Percentiles rank a stretch among this genome's conserved stretches.
Evolutionary conservation across 225 moss, liverwort and hornwort species (phyloP).

Genomic region (Bryum argenteum): DNA sequence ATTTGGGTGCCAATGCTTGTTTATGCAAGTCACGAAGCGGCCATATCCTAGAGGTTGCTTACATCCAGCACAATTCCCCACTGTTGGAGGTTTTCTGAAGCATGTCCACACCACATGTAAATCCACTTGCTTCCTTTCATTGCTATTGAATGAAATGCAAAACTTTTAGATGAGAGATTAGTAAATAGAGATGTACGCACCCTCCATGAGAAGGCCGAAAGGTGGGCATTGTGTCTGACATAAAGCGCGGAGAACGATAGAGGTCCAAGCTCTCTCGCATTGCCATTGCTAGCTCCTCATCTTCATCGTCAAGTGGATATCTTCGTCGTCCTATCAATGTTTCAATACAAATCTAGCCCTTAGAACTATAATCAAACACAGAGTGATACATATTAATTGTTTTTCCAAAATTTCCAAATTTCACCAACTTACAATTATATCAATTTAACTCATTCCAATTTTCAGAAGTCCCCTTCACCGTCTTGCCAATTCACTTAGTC

Average conservation of each 20-base stretch:
- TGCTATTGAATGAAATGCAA: not conserved
- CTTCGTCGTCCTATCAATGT: slow-evolving; percentile 35
- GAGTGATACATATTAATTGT: too few species aligned
- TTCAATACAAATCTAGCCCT: not conserved
- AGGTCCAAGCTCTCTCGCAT: slow-evolving; percentile 48
- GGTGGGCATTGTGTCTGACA: slow-evolving; percentile 30
- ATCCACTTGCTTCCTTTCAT: not conserved
- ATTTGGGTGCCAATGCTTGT: slow-evolving; percentile 78
- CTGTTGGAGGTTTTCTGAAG: slow-evolving; percentile 26
- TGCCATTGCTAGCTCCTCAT: slow-evolving; percentile 50
- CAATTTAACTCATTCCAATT: too few species aligned
- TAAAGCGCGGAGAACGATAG: slow-evolving; percentile 28
- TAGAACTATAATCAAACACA: too few species aligned
- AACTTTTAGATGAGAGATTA: not conserved
- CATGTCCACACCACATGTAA: not conserved
- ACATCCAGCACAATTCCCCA: slow-evolving; percentile 69
- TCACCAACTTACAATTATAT: too few species aligned
- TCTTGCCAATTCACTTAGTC: too few species aligned
- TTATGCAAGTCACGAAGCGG: slow-evolving; percentile 84
- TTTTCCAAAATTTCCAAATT: too few species aligned
- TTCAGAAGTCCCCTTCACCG: too few species aligned
- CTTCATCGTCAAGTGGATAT: slow-evolving; percentile 26
- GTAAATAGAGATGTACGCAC: not conserved
- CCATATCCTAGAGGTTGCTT: slow-evolving; percentile 70
- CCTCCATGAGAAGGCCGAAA: slow-evolving; percentile 30